Evolutionary conservation across 169 alveolate genomes (phyloP), one percentile per base, ranked within the genome.

Genomic region (Plasmodium vinckei): DNA sequence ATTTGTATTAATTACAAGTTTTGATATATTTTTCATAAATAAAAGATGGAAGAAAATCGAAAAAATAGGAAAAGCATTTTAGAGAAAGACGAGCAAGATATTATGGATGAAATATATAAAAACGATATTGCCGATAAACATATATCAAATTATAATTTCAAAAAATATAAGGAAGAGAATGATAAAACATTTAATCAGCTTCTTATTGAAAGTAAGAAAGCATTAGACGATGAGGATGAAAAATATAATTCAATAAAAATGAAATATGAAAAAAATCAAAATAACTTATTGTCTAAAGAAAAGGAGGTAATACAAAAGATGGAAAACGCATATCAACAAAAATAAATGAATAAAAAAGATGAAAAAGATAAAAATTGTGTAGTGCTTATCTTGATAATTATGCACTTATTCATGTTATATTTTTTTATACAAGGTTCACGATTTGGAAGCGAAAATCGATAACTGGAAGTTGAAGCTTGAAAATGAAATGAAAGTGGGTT

Each of bases 401-500:
- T 49, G 59, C 2, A n/a, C 1, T 27, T 4, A 4, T 27, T 27
- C 39, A 27, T 27, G 1, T 27, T 27, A 27, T 27, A 27, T 27
- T 33, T 33, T 33, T 33, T 4, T 33, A 3, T 33, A 3, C 9
- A 60, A 73, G 88, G 88, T 44, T n/a, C 73, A 73, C 47, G 88
- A 73, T 1, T 27, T 73, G 42, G 88, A 73, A 73, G 5, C 61
- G n/a, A 73, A 73, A 61, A 73, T 73, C 19, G 73, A 61, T 19
- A 73, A 39, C 67, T 73, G 88, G 88, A 73, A 73, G 42, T 27
- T 73, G n/a, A 73, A 73, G 33, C 44, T 73, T 51, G 88, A 73
- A 56, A 73, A 73, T 73, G 88, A 73, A 7, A 47, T 73, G 3
- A 73, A 60, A 64, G 73, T 73, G 21, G 47, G 61, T 0, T 1